A percentile compares a stretch with the other conserved stretches of the same genome.
phyloP scores from a whole-genome alignment of 805 yeast genomes.

The Candida vartiovaarae region DNA sequence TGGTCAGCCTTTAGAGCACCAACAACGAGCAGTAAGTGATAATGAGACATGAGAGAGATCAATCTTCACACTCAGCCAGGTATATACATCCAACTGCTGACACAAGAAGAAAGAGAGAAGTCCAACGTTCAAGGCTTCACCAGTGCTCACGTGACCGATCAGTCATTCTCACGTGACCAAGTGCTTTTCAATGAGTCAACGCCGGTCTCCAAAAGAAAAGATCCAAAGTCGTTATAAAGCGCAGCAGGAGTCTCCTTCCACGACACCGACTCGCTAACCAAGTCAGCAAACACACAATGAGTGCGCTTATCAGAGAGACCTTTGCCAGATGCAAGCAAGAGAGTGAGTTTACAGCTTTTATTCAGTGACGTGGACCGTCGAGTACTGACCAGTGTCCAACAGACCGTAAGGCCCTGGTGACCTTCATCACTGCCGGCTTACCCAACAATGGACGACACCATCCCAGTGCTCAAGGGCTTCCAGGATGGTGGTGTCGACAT shows the following conservation, averaged over 20 bases:
- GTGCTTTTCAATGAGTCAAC: neutral
- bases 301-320: conserved; percentile 46
- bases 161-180: neutral
- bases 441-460: conserved; percentile 82
- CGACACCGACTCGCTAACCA: no score
- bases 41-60: no score
- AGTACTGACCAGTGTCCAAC: conserved; percentile 11
- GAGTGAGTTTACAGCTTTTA: conserved; percentile 14
- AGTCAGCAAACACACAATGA: conserved; percentile 2
- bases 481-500: conserved; percentile 95
- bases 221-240: neutral
- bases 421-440: conserved; percentile 93
- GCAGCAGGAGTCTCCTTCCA: neutral
- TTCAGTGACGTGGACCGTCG: no score
- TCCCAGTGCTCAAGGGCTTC: conserved; percentile 78
- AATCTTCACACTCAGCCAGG: no score
- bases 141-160: neutral
- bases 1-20: no score
- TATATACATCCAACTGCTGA: no score
- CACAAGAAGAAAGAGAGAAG: no score
- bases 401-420: conserved; percentile 78
- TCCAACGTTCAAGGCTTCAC: no score
- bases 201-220: neutral
- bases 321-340: conserved; percentile 54
- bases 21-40: no score